phyloP scores from a whole-genome alignment of 1,139 yeast species.

The Pneumocystis wakefieldiae region DNA sequence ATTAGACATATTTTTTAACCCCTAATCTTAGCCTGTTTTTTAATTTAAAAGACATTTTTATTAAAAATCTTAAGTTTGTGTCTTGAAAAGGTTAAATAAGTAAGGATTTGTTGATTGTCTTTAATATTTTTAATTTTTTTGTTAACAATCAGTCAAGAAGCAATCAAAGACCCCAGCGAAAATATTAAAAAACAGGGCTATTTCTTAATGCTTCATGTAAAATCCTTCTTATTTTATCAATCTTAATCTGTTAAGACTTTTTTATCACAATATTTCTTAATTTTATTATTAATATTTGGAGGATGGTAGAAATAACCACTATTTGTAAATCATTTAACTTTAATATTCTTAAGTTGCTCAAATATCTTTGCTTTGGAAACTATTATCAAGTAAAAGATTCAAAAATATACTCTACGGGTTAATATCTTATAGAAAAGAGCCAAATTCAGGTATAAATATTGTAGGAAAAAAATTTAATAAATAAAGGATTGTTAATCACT shows the following conservation, averaged over 20 bases:
- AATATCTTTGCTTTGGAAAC: constrained; percentile 51
- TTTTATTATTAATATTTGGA: constrained; percentile 38
- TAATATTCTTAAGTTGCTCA: constrained; percentile 32
- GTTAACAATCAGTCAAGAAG: background rate
- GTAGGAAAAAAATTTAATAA: background rate
- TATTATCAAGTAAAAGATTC: constrained; percentile 24
- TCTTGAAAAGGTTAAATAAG: too few species aligned
- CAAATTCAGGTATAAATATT: constrained; percentile 29
- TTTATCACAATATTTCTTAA: constrained; percentile 15
- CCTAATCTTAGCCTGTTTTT: too few species aligned
- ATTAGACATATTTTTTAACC: too few species aligned
- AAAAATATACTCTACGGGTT: background rate
- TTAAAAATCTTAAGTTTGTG: too few species aligned
- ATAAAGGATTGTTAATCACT: constrained; percentile 32
- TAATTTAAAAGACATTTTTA: too few species aligned
- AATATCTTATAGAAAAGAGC: constrained; percentile 19
- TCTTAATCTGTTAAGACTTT: background rate
- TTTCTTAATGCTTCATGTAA: background rate
- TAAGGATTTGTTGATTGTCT: background rate
- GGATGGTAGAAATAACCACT: constrained; percentile 28
- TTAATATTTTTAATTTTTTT: background rate
- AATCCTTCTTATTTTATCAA: background rate
- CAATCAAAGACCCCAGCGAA: background rate
- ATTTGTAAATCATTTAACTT: background rate
- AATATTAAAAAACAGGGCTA: background rate